phyloP scores from a whole-genome alignment of 306 rosid species.

The Corylus americana region DNA sequence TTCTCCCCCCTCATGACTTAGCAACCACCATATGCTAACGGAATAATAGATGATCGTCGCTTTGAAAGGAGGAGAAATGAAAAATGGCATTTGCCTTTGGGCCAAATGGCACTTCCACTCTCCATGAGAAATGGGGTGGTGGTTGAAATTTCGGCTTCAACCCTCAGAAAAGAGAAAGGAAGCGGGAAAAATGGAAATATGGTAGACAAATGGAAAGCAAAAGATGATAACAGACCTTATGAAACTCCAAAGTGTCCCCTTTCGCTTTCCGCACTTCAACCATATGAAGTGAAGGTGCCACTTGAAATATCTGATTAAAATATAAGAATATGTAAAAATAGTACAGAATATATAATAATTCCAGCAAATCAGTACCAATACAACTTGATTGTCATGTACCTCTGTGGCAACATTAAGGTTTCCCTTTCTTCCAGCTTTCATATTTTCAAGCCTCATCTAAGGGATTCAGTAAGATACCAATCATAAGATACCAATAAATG shows the following conservation, averaged over 20 bases:
- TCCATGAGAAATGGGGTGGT: not conserved
- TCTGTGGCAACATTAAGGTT: conserved; percentile 97
- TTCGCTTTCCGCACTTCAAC: conserved; percentile 97
- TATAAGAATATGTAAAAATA: conserved; percentile 1
- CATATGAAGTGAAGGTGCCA: conserved; percentile 98
- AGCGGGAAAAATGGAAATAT: not conserved
- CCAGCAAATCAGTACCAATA: conserved; percentile 5
- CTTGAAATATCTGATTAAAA: conserved; percentile 78
- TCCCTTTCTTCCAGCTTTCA: conserved; percentile 97
- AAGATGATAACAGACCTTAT: conserved; percentile 53
- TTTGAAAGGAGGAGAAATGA: not conserved
- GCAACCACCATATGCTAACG: not conserved
- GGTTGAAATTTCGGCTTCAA: not conserved
- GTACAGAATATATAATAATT: conserved; percentile 3
- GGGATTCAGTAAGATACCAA: conserved; percentile 7
- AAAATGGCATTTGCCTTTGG: not conserved
- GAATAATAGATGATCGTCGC: not conserved
- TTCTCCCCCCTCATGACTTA: not conserved
- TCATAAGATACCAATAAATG: conserved; percentile 6
- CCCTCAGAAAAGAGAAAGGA: not conserved
- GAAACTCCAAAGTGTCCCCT: conserved; percentile 98
- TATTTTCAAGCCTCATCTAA: conserved; percentile 91
- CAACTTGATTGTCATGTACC: conserved; percentile 40
- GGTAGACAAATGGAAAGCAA: not conserved
- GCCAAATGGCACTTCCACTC: not conserved